A percentile compares a stretch with the other conserved stretches of the same genome.
Conservation (phyloP, 2,329 filamentous ascomycete species). For the Penicillium frequentans region DNA sequence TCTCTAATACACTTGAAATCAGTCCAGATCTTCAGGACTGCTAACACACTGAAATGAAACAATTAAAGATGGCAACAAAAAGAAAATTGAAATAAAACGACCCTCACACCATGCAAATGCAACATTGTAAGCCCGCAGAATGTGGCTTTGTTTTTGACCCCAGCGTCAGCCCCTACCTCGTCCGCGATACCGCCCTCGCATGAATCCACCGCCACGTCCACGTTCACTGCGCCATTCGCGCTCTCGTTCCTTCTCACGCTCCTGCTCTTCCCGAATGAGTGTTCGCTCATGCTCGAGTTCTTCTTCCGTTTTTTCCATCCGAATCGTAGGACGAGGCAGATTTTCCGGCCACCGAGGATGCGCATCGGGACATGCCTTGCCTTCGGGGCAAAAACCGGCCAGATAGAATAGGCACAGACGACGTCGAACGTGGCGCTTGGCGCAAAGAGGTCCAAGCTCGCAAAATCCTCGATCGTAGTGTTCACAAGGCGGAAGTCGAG, state of each 20-base stretch:
- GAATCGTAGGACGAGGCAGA: slow-evolving; percentile 58
- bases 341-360: slow-evolving; percentile 78
- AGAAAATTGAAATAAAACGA: background rate
- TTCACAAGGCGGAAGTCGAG: slow-evolving; percentile 76
- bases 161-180: slow-evolving; percentile 44
- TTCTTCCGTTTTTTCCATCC: slow-evolving; percentile 70
- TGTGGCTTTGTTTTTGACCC: background rate
- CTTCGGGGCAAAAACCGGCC: slow-evolving; percentile 92
- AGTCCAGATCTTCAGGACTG: background rate
- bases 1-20: background rate
- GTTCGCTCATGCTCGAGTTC: slow-evolving; percentile 62
- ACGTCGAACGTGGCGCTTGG: slow-evolving; percentile 83
- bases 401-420: slow-evolving; percentile 82
- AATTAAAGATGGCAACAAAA: background rate
- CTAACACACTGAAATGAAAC: background rate
- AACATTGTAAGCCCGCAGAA: background rate
- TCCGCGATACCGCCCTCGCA: slow-evolving; percentile 44
- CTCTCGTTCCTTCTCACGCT: slow-evolving; percentile 55
- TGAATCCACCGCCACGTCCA: slow-evolving; percentile 49
- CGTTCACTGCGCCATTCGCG: slow-evolving; percentile 55
- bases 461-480: slow-evolving; percentile 97
- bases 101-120: background rate
- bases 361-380: slow-evolving; percentile 69
- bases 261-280: slow-evolving; percentile 61
- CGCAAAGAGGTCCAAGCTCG: slow-evolving; percentile 80